Evolutionary conservation across 108 stramenopile genomes (phyloP), one percentile per base, ranked within the genome.

Genomic region (Skeletonema potamos): DNA sequence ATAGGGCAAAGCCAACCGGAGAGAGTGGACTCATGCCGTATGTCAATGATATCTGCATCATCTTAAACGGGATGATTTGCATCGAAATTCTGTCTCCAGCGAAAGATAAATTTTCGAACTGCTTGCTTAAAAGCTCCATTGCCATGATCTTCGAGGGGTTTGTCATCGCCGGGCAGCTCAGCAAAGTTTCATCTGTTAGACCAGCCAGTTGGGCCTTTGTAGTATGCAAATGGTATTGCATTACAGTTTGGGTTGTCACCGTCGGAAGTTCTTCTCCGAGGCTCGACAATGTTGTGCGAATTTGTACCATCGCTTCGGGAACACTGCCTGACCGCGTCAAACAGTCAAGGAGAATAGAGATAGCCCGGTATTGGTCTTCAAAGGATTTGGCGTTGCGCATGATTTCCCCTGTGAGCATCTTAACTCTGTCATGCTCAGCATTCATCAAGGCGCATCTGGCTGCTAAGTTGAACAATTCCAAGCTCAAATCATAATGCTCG

Each of bases 401-500:
- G 10, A 73, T 44, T 58, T 73, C 51, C 3, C 17, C 30, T 6
- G 66, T 43, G 10, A 73, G 17, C 6, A 20, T 46, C 4, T 15
- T 6, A 17, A 66, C 28, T 6, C 37, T 29, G 2, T 1, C 22
- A 20, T 29, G 2, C 26, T 73, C 62, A 12, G 43, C 64, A 32
- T 20, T 56, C 4, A 36, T 33, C 22, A 59, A 37, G 15, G 64
- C 37, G 39, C 64, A 58, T 32, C 55, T 43, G 0, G 72, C 54
- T 13, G 65, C 56, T 9, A 32, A 9, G 5, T 73, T 55, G 26
- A 59, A 73, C 22, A 73, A 4, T 20, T 65, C 54, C n/a, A 73
- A 55, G 37, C 72, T 73, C 8, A 73, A 27, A 4, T 55, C 32
- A 46, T 73, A 73, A 26, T 73, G 55, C 18, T 73, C 29, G 11